Conservation (phyloP, 208 protist species). For the Leishmania major region DNA sequence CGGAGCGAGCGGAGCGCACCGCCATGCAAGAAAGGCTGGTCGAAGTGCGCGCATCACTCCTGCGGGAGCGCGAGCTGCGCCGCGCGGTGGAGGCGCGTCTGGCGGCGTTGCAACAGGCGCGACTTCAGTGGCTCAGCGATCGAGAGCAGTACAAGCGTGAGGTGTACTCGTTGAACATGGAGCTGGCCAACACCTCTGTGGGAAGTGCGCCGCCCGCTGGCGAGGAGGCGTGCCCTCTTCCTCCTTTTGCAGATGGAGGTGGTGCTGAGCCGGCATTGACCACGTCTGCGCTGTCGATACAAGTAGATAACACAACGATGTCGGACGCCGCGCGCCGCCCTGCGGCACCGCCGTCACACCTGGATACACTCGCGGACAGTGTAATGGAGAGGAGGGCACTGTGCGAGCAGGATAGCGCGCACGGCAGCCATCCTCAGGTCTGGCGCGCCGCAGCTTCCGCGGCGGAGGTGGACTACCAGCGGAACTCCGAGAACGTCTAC, state of each 20-base stretch:
- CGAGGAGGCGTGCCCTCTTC: not conserved
- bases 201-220: not conserved
- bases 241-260: too few relatives aligned
- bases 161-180: slow-evolving; percentile 37
- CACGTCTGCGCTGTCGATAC: slow-evolving; percentile 11
- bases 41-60: slow-evolving; percentile 15
- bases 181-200: slow-evolving; percentile 16
- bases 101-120: slow-evolving; percentile 12
- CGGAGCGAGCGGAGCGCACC: not conserved
- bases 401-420: not conserved
- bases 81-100: slow-evolving; percentile 21
- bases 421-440: not conserved
- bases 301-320: not conserved
- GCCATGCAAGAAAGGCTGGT: slow-evolving; percentile 14
- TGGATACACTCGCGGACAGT: not conserved
- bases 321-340: not conserved
- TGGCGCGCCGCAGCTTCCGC: not conserved
- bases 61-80: slow-evolving; percentile 27
- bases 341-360: not conserved
- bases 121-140: slow-evolving; percentile 10
- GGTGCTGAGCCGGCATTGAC: not conserved
- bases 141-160: slow-evolving; percentile 19
- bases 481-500: slow-evolving; percentile 1
- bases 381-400: not conserved
- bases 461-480: not conserved